Conservation (phyloP, 2,329 filamentous ascomycete species). For the Ascochyta koolunga region DNA sequence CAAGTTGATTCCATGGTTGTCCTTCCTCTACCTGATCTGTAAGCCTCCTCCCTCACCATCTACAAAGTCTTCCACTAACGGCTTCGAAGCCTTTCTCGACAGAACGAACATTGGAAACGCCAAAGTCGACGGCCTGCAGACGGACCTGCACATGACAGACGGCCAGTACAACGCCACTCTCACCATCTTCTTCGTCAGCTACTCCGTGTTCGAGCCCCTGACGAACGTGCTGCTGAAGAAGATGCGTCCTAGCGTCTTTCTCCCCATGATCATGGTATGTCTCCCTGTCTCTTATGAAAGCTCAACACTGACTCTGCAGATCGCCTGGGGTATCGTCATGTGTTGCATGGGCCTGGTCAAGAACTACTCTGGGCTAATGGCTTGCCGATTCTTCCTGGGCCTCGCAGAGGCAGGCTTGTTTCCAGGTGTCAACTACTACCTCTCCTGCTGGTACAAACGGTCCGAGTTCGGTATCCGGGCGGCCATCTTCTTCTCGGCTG, state of each 20-base stretch:
- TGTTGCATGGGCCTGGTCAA: constrained; percentile 69
- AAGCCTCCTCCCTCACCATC: neutral
- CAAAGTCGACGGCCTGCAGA: constrained; percentile 62
- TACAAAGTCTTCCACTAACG: neutral
- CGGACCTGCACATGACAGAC: constrained; percentile 67
- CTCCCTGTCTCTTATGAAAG: neutral
- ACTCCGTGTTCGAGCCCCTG: constrained; percentile 76
- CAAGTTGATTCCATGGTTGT: constrained; percentile 69
- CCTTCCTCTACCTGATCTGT: constrained; percentile 74
- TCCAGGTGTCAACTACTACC: constrained; percentile 73
- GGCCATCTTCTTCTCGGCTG: constrained; percentile 83
- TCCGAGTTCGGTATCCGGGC: constrained; percentile 80
- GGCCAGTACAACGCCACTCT: constrained; percentile 75
- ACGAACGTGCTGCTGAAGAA: constrained; percentile 83
- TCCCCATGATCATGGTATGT: constrained; percentile 76
- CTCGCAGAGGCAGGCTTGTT: constrained; percentile 74
- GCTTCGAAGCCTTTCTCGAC: constrained; percentile 60
- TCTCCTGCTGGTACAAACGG: constrained; percentile 83
- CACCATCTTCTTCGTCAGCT: constrained; percentile 87
- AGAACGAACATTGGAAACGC: constrained; percentile 81
- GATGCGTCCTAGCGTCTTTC: constrained; percentile 76
- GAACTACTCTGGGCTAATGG: constrained; percentile 69
- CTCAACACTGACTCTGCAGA: neutral
- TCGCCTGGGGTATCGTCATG: constrained; percentile 69
- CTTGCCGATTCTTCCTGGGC: constrained; percentile 70